These are phyloP conservation scores for Apiotrichum veenhuisii DNA, from an alignment of 1,284 basidiomycete genomes.

Conservation along the genomic window DNA sequence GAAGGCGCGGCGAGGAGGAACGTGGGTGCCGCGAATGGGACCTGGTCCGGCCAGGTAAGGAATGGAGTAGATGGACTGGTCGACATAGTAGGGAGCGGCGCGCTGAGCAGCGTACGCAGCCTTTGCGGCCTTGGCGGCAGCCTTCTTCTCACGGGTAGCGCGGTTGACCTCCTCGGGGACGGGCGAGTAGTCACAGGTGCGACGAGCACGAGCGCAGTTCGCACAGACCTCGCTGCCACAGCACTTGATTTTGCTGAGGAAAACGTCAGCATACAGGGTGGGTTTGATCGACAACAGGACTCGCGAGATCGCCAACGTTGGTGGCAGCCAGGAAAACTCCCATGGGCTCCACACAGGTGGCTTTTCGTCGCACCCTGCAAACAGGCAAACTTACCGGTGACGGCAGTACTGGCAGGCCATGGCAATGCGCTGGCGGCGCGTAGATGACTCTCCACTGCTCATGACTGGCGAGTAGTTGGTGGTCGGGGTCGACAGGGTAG, in stretches of 20 bases:
- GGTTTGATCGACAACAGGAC: not conserved
- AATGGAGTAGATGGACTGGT: slow-evolving; percentile 30
- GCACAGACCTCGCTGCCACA: slow-evolving; percentile 45
- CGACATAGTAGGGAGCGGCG: slow-evolving; percentile 32
- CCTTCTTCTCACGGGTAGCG: slow-evolving; percentile 46
- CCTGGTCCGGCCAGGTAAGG: slow-evolving; percentile 28
- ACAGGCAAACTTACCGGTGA: slow-evolving; percentile 37
- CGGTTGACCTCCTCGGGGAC: slow-evolving; percentile 49
- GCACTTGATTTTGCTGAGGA: slow-evolving; percentile 48
- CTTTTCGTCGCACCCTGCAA: too few species aligned
- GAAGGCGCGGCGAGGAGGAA: slow-evolving; percentile 33
- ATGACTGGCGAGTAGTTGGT: slow-evolving; percentile 13
- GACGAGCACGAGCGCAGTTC: slow-evolving; percentile 46
- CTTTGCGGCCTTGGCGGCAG: slow-evolving; percentile 38
- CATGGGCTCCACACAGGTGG: too few species aligned
- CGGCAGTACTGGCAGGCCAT: slow-evolving; percentile 49
- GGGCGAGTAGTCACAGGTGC: slow-evolving; percentile 45
- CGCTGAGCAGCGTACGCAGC: slow-evolving; percentile 22
- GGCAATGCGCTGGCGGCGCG: slow-evolving; percentile 40
- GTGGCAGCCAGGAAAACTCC: too few species aligned
- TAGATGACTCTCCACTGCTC: slow-evolving; percentile 24
- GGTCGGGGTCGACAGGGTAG: slow-evolving; percentile 5
- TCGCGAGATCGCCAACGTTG: too few species aligned
- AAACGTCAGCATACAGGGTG: slow-evolving; percentile 4
- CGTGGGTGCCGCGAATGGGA: slow-evolving; percentile 23